phyloP scores from a whole-genome alignment of 768 basidiomycete genomes.

The Sporobolomyces pararoseus region DNA sequence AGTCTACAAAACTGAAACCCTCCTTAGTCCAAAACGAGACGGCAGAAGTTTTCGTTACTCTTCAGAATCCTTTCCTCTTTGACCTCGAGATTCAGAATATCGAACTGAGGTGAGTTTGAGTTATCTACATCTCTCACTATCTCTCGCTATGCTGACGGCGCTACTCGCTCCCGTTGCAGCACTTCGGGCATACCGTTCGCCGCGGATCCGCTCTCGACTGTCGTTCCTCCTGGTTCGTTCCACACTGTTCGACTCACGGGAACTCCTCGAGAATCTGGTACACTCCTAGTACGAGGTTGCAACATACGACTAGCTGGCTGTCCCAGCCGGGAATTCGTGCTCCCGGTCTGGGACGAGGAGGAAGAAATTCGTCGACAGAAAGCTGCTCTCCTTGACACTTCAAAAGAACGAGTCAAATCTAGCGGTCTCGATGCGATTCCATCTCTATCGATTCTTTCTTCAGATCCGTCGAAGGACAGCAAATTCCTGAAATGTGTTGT shows the following conservation, averaged over 20 bases:
- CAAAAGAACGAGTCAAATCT: constrained; percentile 64
- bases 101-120: constrained; percentile 67
- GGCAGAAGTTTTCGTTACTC: constrained; percentile 72
- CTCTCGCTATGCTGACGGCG: not conserved
- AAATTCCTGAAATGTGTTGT: constrained; percentile 74
- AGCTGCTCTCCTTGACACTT: constrained; percentile 27
- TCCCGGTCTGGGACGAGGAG: constrained; percentile 68
- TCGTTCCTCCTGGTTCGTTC: constrained; percentile 69
- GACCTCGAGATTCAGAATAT: constrained; percentile 81
- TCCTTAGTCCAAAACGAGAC: constrained; percentile 76
- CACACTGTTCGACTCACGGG: constrained; percentile 71
- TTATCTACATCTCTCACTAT: not conserved
- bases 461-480: constrained; percentile 16
- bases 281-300: constrained; percentile 71
- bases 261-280: constrained; percentile 63
- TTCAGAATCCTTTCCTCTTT: constrained; percentile 90
- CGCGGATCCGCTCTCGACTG: constrained; percentile 60
- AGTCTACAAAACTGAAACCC: constrained; percentile 58
- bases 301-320: constrained; percentile 72
- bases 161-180: constrained; percentile 51
- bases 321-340: constrained; percentile 63
- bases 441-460: not conserved
- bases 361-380: constrained; percentile 55
- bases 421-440: constrained; percentile 62
- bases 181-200: constrained; percentile 76